phyloP scores from a whole-genome alignment of 257 asterid genomes.

The Ilex asprella region DNA sequence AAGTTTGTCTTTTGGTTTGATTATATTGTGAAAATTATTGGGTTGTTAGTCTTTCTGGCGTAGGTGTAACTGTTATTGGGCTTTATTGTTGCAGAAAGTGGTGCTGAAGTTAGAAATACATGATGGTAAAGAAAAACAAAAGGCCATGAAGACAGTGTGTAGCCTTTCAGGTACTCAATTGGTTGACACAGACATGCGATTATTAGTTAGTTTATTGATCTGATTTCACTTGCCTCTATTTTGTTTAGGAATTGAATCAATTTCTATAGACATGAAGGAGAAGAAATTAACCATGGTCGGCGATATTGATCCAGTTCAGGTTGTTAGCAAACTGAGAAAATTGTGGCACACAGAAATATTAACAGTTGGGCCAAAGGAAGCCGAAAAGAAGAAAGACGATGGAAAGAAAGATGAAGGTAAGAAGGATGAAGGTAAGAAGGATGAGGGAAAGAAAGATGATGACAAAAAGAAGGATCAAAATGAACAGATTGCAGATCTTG shows the following conservation, averaged over 20 bases:
- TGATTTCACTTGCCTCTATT: neutral
- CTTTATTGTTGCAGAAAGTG: slow-evolving; percentile 40
- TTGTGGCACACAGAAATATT: neutral
- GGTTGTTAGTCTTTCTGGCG: too few species aligned
- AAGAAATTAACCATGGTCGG: neutral
- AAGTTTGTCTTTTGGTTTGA: too few species aligned
- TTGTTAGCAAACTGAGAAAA: neutral
- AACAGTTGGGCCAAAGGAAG: neutral
- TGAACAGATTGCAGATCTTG: neutral
- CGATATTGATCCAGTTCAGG: too few species aligned
- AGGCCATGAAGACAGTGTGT: slow-evolving; percentile 66
- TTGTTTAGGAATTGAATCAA: neutral
- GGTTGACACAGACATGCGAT: neutral
- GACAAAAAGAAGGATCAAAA: neutral
- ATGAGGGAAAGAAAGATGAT: neutral
- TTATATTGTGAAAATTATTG: too few species aligned
- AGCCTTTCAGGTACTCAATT: slow-evolving; percentile 32
- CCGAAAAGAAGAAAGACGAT: neutral
- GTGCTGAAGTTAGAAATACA: slow-evolving; percentile 36
- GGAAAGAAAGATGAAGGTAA: neutral
- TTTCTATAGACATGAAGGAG: neutral
- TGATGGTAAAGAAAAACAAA: slow-evolving; percentile 47
- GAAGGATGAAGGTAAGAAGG: neutral
- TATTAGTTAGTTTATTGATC: too few species aligned
- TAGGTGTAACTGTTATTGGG: neutral